A percentile compares a stretch with the other conserved stretches of the same genome.
Evolutionary conservation across 2,329 filamentous ascomycete species (phyloP).

Genomic region (Alternaria incomplexa): DNA sequence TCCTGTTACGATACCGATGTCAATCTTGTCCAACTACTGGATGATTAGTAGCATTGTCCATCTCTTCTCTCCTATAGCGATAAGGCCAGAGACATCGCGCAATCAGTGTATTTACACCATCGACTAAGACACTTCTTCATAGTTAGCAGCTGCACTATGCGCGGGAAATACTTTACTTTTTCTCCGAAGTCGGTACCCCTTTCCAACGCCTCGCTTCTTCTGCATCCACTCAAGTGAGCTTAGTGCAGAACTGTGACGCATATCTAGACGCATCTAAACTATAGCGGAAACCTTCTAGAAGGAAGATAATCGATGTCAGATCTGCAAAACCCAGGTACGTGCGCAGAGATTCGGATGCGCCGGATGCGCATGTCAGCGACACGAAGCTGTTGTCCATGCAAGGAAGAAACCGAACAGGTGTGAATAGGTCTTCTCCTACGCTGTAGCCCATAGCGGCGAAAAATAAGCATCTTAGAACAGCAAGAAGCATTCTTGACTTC

Average conservation of each 20-base stretch:
- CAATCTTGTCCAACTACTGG: no score
- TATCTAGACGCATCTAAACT: not conserved
- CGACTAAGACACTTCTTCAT: no score
- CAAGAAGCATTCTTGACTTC: not conserved
- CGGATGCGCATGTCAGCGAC: not conserved
- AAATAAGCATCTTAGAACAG: not conserved
- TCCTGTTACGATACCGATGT: no score
- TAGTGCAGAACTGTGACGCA: not conserved
- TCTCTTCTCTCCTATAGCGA: no score
- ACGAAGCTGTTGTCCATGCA: not conserved
- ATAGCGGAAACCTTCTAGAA: conserved; percentile 7
- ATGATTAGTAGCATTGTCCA: no score
- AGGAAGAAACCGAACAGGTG: not conserved
- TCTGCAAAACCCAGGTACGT: not conserved
- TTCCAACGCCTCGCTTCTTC: not conserved
- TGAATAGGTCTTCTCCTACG: not conserved
- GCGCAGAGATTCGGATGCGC: not conserved
- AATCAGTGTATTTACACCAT: no score
- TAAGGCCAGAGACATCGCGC: no score
- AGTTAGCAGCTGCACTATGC: not conserved
- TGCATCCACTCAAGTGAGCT: not conserved
- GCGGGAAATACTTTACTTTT: not conserved
- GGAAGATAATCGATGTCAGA: conserved; percentile 1
- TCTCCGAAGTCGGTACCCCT: not conserved
- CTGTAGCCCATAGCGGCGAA: not conserved